Evolutionary conservation across 129 eudicot species (phyloP).

Genomic region (Saposhnikovia divaricata): DNA sequence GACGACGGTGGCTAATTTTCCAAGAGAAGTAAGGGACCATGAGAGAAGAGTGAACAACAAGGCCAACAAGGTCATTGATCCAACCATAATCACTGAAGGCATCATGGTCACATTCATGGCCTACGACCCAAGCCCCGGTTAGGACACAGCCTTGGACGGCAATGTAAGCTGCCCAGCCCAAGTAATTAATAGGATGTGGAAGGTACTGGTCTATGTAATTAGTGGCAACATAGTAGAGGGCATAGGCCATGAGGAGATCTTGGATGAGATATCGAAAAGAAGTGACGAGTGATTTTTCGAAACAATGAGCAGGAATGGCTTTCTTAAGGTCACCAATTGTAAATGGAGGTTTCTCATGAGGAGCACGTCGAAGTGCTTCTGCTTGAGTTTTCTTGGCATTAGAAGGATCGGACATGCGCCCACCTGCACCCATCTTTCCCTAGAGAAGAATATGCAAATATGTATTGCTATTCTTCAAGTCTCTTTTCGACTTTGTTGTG

Average conservation of each 20-base stretch:
- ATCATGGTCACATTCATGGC: neutral
- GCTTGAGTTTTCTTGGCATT: neutral
- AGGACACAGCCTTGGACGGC: neutral
- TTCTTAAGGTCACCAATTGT: neutral
- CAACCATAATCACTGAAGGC: neutral
- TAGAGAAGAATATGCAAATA: neutral
- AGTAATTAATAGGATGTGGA: neutral
- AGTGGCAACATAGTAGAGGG: neutral
- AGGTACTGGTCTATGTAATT: neutral
- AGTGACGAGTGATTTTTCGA: neutral
- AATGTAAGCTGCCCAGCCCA: neutral
- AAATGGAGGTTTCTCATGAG: constrained; percentile 1
- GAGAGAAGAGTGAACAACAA: constrained; percentile 1
- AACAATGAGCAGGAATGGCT: neutral
- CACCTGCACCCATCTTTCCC: constrained; percentile 1
- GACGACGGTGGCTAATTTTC: constrained; percentile 5
- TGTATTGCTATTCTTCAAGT: neutral
- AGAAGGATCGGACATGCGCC: neutral
- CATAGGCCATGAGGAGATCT: neutral
- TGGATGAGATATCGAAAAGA: neutral
- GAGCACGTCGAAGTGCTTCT: neutral
- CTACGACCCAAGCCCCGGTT: neutral
- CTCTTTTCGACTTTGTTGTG: neutral
- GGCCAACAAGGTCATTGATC: neutral
- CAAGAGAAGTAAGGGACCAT: neutral